Evolutionary conservation across 2,329 filamentous ascomycete species (phyloP).

Genomic region (Blumeria hordei): DNA sequence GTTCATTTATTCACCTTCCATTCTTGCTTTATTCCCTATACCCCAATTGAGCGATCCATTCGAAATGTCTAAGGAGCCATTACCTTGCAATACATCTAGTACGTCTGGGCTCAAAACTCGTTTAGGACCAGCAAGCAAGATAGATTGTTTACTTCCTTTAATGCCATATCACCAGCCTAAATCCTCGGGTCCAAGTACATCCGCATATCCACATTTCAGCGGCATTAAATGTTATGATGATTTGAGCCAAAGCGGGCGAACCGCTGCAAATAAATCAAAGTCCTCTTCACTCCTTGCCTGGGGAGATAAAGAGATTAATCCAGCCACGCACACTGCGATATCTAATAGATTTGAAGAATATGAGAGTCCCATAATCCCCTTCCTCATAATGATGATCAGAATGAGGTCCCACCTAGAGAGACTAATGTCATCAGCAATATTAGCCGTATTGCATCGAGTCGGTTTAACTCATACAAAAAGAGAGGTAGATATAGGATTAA

Average conservation of each 20-base stretch:
- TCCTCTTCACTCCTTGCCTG: slow-evolving; percentile 6
- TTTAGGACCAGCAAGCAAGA: slow-evolving; percentile 23
- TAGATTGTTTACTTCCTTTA: slow-evolving; percentile 40
- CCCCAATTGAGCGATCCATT: slow-evolving; percentile 23
- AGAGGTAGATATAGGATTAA: slow-evolving; percentile 36
- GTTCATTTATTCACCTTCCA: slow-evolving; percentile 41
- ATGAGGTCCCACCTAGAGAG: slow-evolving; percentile 31
- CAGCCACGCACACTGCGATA: slow-evolving; percentile 5
- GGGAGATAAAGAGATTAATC: slow-evolving; percentile 7
- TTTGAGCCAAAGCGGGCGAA: slow-evolving; percentile 10
- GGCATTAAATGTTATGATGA: slow-evolving; percentile 19
- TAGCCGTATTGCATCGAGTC: slow-evolving; percentile 44
- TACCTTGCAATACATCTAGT: slow-evolving; percentile 28
- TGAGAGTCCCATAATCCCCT: slow-evolving; percentile 49
- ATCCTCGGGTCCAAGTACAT: slow-evolving; percentile 15
- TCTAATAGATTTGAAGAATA: slow-evolving; percentile 27
- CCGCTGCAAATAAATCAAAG: slow-evolving; percentile 6
- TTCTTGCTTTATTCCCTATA: slow-evolving; percentile 43
- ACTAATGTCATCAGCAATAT: slow-evolving; percentile 42
- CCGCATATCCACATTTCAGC: slow-evolving; percentile 30
- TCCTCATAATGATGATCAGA: slow-evolving; percentile 42
- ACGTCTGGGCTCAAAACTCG: slow-evolving; percentile 20
- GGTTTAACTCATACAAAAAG: slow-evolving; percentile 39
- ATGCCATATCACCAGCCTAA: slow-evolving; percentile 21
- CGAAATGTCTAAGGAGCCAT: slow-evolving; percentile 22